Conservation (phyloP, 2,329 filamentous ascomycete species). For the Fusarium equiseti region DNA sequence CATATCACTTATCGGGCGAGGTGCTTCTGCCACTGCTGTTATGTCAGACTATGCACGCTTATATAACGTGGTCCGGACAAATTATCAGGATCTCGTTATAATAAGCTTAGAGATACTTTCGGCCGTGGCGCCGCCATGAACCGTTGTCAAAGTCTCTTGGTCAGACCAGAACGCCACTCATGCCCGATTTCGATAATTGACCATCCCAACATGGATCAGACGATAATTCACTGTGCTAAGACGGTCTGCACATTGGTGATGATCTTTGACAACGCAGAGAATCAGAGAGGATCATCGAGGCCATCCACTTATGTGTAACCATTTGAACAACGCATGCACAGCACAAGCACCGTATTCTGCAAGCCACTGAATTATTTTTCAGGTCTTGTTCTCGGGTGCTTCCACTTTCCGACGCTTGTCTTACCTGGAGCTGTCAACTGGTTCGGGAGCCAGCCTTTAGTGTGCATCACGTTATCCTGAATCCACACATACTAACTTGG, state of each 20-base stretch:
- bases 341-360: constrained; percentile 1
- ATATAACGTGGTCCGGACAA: not conserved
- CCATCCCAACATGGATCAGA: not conserved
- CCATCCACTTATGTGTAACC: not conserved
- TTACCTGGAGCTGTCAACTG: not conserved
- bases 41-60: constrained; percentile 6
- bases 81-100: not conserved
- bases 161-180: not conserved
- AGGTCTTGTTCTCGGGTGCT: not conserved
- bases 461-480: not conserved
- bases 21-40: not conserved
- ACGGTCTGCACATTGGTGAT: too few species aligned
- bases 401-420: not conserved
- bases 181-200: not conserved
- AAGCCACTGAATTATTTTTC: not conserved
- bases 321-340: not conserved
- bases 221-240: not conserved
- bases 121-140: constrained; percentile 6
- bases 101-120: not conserved
- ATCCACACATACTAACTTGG: not conserved
- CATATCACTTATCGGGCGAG: not conserved
- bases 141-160: not conserved
- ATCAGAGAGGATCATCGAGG: not conserved
- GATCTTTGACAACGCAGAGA: not conserved
- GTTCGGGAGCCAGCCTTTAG: not conserved